A percentile compares a stretch with the other conserved stretches of the same genome.
These are phyloP conservation scores for Lunasporangiospora selenospora DNA, from an alignment of 192 early-diverging fungal genomes.

Conservation along the genomic window DNA sequence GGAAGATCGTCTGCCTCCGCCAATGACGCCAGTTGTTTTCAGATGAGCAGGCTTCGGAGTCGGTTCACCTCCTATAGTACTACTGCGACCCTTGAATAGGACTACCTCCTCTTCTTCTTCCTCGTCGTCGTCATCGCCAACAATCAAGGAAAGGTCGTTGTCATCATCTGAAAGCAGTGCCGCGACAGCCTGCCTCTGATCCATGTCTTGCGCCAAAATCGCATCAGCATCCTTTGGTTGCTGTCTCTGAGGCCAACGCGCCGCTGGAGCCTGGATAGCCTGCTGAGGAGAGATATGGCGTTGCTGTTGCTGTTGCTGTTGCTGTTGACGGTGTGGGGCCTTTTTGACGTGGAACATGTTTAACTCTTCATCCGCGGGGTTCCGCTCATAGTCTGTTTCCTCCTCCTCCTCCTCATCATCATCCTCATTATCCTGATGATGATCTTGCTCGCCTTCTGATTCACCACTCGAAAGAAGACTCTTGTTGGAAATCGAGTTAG, in stretches of 20 bases:
- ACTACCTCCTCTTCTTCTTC: conserved; percentile 52
- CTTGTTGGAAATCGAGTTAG: too few species aligned
- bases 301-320: too few species aligned
- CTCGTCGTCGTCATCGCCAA: conserved; percentile 32
- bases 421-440: conserved; percentile 10
- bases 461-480: too few species aligned
- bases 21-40: conserved; percentile 30
- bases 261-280: too few species aligned
- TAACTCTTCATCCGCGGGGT: conserved; percentile 25
- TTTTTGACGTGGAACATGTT: conserved; percentile 23
- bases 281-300: too few species aligned
- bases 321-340: not conserved
- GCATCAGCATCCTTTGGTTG: not conserved
- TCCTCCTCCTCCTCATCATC: conserved; percentile 10
- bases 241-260: too few species aligned
- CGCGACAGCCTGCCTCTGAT: conserved; percentile 34
- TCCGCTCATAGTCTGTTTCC: conserved; percentile 37
- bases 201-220: conserved; percentile 11
- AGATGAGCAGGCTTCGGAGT: conserved; percentile 38
- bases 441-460: too few species aligned
- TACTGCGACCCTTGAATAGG: conserved; percentile 49
- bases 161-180: conserved; percentile 42
- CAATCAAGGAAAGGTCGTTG: conserved; percentile 41
- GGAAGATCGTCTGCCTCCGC: conserved; percentile 37
- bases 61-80: conserved; percentile 15